Base-by-base conservation (phyloP, 2,329 filamentous ascomycete genomes). In the Akanthomyces muscarius region DNA sequence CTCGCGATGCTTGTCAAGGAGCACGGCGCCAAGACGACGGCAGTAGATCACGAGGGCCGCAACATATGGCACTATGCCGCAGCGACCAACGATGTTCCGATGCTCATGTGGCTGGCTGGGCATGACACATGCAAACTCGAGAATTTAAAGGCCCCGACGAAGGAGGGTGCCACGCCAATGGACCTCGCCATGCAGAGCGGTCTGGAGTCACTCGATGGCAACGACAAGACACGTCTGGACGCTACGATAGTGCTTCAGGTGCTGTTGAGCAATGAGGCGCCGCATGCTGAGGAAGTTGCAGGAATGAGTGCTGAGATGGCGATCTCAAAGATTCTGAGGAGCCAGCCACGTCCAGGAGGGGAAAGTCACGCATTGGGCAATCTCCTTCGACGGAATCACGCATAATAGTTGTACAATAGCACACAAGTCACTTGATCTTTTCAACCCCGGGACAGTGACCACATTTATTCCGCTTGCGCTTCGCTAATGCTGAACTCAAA, bases 21-120 rank as follows among this genome's bases (percentile, higher is more conserved):
- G 13, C 62, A 73, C 21, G 66, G 68, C 0, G 71, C 69, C 0
- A 59, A 66, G 7, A 76, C 75, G 1, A 70, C 68, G 5, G 70
- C 71, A 3, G 65, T 63, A 2, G 75, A 78, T 52, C 56, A 68
- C 0, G 62, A 68, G 2, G 73, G 73, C 0, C 71, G 72, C 33
- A 78, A 70, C 33, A 71, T 78, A 13, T 78, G 76, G 76, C 76
- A 78, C 61, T 69, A 72, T 13, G 71, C 70, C 2, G 75, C 75
- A 1, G 71, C 72, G 8, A 74, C 73, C 2, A 71, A 71, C 23
- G 75, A 76, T 42, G 45, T 63, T 1, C 36, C 30, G 0, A 61
- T 75, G 5, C 65, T 77, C 23, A 62, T 68, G 14, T 75, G 70
- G 66, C 70, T 79, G 1, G 64, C 67, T 44, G 53, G 65, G 2